A percentile compares a stretch with the other conserved stretches of the same genome.
Conservation (phyloP, 352 stramenopile species). For the Globisporangium viniferum region DNA sequence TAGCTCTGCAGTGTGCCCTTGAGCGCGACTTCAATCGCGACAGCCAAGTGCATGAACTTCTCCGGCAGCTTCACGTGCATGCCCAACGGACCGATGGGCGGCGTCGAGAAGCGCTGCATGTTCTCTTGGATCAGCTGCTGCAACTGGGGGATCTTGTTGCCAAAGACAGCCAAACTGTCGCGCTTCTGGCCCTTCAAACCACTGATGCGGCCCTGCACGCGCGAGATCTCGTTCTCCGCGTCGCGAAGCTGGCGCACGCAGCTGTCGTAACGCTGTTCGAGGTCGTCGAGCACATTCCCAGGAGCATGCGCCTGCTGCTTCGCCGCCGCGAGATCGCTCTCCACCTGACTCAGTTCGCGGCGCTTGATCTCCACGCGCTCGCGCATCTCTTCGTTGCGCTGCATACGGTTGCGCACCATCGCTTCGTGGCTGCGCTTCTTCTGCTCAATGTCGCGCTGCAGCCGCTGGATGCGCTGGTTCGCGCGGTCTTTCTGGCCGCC, state of each 20-base stretch:
- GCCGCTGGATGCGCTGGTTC: constrained; percentile 44
- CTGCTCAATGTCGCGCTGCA: constrained; percentile 50
- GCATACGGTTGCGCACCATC: constrained; percentile 53
- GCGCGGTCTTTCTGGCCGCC: constrained; percentile 45
- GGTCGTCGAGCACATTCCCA: constrained; percentile 40
- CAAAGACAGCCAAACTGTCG: constrained; percentile 62
- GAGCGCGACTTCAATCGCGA: constrained; percentile 70
- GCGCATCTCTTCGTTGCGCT: constrained; percentile 59
- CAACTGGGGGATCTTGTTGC: constrained; percentile 60
- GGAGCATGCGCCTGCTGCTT: constrained; percentile 27
- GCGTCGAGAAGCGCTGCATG: constrained; percentile 48
- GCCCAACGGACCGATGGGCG: constrained; percentile 71
- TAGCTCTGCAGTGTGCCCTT: constrained; percentile 78
- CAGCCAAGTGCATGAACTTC: constrained; percentile 58
- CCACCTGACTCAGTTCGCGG: constrained; percentile 35
- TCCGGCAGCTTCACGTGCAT: constrained; percentile 73
- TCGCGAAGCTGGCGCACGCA: constrained; percentile 59
- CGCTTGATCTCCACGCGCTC: constrained; percentile 49
- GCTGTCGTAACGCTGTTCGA: constrained; percentile 57
- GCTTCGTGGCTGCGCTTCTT: constrained; percentile 52
- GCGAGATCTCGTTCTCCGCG: constrained; percentile 44
- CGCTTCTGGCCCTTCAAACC: constrained; percentile 48
- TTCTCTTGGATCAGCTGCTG: constrained; percentile 79
- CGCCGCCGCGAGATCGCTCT: constrained; percentile 36
- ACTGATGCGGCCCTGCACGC: constrained; percentile 44